Conservation (phyloP, 345 rosid genomes). For the Dimocarpus longan region DNA sequence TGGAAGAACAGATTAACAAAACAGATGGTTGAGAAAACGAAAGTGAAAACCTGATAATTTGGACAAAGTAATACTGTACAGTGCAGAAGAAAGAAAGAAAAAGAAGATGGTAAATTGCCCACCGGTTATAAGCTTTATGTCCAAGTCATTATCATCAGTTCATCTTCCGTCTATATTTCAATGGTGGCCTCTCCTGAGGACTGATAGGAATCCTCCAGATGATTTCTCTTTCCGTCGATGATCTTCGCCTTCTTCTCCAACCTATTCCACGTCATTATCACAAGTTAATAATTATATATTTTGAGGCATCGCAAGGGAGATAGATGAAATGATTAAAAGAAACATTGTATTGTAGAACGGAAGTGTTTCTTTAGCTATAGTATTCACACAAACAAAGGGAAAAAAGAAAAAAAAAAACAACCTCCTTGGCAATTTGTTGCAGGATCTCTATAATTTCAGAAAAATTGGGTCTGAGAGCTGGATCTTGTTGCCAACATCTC, state of each 20-base stretch:
- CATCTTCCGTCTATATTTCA: conserved; percentile 19
- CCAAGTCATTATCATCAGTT: conserved; percentile 18
- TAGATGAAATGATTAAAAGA: no score
- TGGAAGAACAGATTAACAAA: background rate
- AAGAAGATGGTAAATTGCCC: conserved; percentile 8
- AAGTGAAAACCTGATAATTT: background rate
- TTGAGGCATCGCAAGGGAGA: no score
- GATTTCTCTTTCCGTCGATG: conserved; percentile 66
- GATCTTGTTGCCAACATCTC: conserved; percentile 92
- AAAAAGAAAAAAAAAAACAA: conserved; percentile 31
- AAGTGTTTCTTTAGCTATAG: background rate
- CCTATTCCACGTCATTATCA: conserved; percentile 37
- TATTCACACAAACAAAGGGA: background rate
- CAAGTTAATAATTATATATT: background rate
- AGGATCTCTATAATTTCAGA: conserved; percentile 70
- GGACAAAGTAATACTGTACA: conserved; percentile 37
- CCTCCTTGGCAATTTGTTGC: conserved; percentile 77
- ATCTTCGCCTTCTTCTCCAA: conserved; percentile 69
- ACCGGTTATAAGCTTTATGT: background rate
- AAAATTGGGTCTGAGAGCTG: conserved; percentile 82
- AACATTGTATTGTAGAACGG: no score
- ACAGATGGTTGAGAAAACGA: background rate
- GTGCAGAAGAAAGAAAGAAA: conserved; percentile 7
- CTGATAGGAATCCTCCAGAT: conserved; percentile 79
- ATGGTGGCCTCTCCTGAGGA: conserved; percentile 70